Conservation (phyloP, 805 yeast species). For the Sungouiella blattae region DNA sequence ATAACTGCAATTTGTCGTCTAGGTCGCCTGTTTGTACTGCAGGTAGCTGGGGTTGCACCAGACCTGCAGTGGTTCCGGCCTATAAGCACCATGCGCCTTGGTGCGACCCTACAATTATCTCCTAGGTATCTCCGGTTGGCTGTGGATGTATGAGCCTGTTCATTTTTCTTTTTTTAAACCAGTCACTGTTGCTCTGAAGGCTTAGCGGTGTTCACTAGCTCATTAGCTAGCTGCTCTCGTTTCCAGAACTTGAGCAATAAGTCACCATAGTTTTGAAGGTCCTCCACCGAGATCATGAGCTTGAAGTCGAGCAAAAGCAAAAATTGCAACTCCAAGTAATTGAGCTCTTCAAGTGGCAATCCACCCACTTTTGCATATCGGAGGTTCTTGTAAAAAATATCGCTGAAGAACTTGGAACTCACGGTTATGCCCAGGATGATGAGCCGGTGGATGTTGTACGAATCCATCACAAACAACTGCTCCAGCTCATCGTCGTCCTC, state of each 20-base stretch:
- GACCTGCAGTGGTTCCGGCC: too few relatives aligned
- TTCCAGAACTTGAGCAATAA: constrained; percentile 81
- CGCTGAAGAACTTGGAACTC: constrained; percentile 90
- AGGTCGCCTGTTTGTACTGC: too few relatives aligned
- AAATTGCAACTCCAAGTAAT: constrained; percentile 88
- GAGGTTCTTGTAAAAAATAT: constrained; percentile 89
- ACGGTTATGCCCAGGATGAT: constrained; percentile 95
- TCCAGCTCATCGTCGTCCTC: constrained; percentile 24
- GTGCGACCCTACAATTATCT: too few relatives aligned
- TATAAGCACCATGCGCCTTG: too few relatives aligned
- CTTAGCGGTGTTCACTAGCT: constrained; percentile 16
- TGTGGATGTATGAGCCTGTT: too few relatives aligned
- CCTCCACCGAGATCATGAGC: constrained; percentile 84
- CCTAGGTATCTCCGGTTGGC: too few relatives aligned
- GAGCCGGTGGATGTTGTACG: constrained; percentile 89
- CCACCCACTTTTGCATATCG: constrained; percentile 97
- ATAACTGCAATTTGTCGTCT: too few relatives aligned
- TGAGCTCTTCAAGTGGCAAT: constrained; percentile 85
- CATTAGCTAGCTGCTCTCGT: constrained; percentile 54
- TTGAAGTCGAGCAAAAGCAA: constrained; percentile 79
- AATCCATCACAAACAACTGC: constrained; percentile 90
- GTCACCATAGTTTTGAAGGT: constrained; percentile 87
- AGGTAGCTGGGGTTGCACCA: too few relatives aligned
- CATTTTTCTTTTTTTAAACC: too few relatives aligned
- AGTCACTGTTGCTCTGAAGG: too few relatives aligned